Base-by-base conservation (phyloP, 2,329 filamentous ascomycete species). In the Beauveria medogensis region DNA sequence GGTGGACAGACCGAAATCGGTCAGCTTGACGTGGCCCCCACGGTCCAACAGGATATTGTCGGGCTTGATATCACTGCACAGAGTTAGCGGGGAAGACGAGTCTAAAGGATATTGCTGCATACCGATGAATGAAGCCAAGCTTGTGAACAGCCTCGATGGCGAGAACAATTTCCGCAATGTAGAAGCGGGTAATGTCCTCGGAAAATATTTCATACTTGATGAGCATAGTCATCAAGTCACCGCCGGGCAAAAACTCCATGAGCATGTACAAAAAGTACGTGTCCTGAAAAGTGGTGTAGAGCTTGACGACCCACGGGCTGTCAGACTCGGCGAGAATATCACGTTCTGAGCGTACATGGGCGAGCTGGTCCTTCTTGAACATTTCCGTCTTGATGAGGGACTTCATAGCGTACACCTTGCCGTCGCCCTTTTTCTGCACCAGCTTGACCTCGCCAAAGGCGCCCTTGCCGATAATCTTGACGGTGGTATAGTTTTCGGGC, bases 181-280 rank as follows among this genome's bases (percentile, higher is more conserved):
- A 99, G 77, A 99, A 99, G 20, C 94, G 87, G 34, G 94, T 99
- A 67, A 99, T 97, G 67, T 99, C 94, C 74, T 97, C 93, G 0
- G 92, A 96, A 75, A 99, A 99, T 73, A 99, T 97, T 74, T 99
- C 94, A 71, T 99, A 99, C 82, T 97, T 99, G 80, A 99, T 99
- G 67, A 99, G 82, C 94, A 99, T 99, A 3, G 94, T 99, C 94
- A 99, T 99, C 73, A 99, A 76, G 78, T 99, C 94, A 74, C 94
- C 94, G 74, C 94, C 94, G 8, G 94, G 94, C 74, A 99, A 83
- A 77, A 97, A 99, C 77, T 99, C 94, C 94, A 99, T 99, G 64
- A 99, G 82, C 88, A 99, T 94, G 80, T 99, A 99, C 41, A 99
- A 80, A 78, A 97, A 99, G 66, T 94, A 93, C 51, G 84, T 83